Evolutionary conservation across 805 yeast genomes (phyloP), one percentile per base, ranked within the genome.

Genomic region (Brettanomyces nanus): DNA sequence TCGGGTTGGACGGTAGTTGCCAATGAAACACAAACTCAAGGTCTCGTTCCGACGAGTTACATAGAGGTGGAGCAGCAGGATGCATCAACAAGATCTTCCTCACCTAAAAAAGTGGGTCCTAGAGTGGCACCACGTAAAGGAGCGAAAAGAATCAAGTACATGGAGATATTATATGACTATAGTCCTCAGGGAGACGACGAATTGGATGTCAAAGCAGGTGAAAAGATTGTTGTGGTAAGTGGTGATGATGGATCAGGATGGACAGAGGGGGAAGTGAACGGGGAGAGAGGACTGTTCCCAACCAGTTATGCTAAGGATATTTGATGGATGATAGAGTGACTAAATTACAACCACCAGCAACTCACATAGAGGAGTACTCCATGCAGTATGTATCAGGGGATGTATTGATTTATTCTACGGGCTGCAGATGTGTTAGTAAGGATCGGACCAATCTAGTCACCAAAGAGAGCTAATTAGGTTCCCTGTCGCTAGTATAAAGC

Each of bases 171-270:
- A 41, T 89, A 80, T 56, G 85, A 80, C 45, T 89, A 85, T 54
- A 65, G 58, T 15, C 89, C 95, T 0, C 80, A 75, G 42, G 92
- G 85, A 10, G 80, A 73, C 19, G 90, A 84, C 49, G 98, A 92
- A 59, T 57, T 92, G 41, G 69, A 73, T 17, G 74, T 92, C 17
- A 50, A 46, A 6, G 79, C 72, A 0, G 96, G 95, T 2, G 97
- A 90, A 44, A 68, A 66, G 38, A 73, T 92, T 15, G 68, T 71
- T 9, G 70, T 92, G 10, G 51, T 83, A 1, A 78, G 71, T 21
- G 85, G 77, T 36, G 83, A 80, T 37, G 84, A 81, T 46, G 89
- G 86, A 7, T 71, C 72, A 28, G 98, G 98, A 0, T 92, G 99
- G 99, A 89, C 97, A 2, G 83, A 79, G 47, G 97, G 97, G 10